These are phyloP conservation scores for Apophysomyces variabilis DNA, from an alignment of 371 early-diverging fungal genomes.

Conservation along the genomic window DNA sequence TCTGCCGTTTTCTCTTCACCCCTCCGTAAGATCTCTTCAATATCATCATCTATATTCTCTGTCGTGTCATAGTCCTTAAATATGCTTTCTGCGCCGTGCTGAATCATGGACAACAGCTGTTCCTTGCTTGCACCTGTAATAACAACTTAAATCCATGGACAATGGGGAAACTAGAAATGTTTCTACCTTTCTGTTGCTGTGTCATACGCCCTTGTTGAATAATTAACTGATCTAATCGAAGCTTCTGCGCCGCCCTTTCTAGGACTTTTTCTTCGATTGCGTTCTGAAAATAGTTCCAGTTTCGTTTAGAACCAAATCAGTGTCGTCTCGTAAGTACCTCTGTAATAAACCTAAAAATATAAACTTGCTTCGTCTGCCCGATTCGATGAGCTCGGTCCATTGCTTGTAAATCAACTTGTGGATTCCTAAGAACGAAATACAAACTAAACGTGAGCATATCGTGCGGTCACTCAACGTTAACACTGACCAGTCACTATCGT, in stretches of 20 bases:
- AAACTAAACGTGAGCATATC: not conserved
- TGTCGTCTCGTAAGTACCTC: conserved; percentile 52
- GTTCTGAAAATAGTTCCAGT: conserved; percentile 36
- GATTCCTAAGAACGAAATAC: conserved; percentile 61
- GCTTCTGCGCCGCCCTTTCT: conserved; percentile 95
- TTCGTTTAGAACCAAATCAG: not conserved
- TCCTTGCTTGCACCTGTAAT: conserved; percentile 68
- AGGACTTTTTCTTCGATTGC: conserved; percentile 99
- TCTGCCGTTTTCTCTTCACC: conserved; percentile 93
- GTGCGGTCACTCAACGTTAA: not conserved
- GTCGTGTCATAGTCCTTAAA: conserved; percentile 66
- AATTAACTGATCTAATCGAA: conserved; percentile 97
- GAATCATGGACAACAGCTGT: conserved; percentile 94
- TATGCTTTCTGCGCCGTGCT: conserved; percentile 95
- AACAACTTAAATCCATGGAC: not conserved
- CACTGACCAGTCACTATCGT: conserved; percentile 95
- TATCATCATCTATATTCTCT: conserved; percentile 70
- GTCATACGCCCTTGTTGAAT: conserved; percentile 91
- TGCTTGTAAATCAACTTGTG: conserved; percentile 96
- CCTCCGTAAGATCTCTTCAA: conserved; percentile 85
- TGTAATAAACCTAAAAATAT: conserved; percentile 97
- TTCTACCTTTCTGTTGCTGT: conserved; percentile 51
- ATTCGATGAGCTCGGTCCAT: conserved; percentile 99
- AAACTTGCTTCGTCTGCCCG: conserved; percentile 99
- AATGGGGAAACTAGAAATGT: conserved; percentile 12